Conservation (phyloP, 768 basidiomycete species). For the Suillus sp. region DNA sequence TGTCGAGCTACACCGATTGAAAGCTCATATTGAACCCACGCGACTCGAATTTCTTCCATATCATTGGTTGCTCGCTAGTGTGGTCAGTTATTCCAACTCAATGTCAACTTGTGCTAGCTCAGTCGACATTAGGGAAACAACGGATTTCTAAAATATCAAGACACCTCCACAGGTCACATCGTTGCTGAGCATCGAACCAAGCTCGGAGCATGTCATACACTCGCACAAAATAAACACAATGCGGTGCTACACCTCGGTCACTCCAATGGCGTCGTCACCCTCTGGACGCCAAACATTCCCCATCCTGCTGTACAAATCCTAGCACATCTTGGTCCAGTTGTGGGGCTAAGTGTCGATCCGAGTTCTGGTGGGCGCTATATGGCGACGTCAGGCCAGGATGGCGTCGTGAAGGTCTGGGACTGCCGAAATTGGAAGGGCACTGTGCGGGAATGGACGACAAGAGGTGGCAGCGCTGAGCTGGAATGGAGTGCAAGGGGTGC, state of each 20-base stretch:
- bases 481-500: constrained; percentile 88
- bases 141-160: constrained; percentile 94
- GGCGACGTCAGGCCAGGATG: constrained; percentile 87
- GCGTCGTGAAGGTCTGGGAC: constrained; percentile 94
- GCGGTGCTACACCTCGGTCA: constrained; percentile 95
- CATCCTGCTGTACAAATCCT: constrained; percentile 91
- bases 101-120: background rate
- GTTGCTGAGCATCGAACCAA: constrained; percentile 89
- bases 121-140: constrained; percentile 64
- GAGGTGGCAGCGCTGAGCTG: constrained; percentile 67
- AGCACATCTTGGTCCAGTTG: constrained; percentile 87
- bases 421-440: constrained; percentile 93
- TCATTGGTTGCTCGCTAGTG: constrained; percentile 88
- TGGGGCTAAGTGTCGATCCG: constrained; percentile 80
- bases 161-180: constrained; percentile 90
- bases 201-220: constrained; percentile 78
- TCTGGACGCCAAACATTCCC: constrained; percentile 95
- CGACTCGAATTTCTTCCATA: constrained; percentile 91
- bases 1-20: constrained; percentile 86
- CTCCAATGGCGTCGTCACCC: constrained; percentile 91
- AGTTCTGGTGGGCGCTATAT: constrained; percentile 87
- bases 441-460: constrained; percentile 75
- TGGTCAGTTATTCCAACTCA: constrained; percentile 52
- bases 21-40: constrained; percentile 85
- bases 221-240: constrained; percentile 91